Base-by-base conservation (phyloP, 331 rosid genomes). In the Cucumis variabilis region DNA sequence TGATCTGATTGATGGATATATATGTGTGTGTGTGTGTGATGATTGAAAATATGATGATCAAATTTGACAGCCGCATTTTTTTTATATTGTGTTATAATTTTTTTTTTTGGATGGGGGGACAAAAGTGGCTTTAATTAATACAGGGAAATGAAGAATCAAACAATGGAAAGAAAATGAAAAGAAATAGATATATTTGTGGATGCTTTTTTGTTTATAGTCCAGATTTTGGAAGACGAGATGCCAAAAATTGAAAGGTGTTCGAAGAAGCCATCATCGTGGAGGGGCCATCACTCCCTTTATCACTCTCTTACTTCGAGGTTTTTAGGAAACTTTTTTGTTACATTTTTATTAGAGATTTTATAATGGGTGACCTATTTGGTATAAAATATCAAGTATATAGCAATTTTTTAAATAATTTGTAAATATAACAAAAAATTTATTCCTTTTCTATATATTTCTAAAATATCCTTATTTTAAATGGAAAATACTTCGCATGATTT, bases 211-310 rank as follows among this genome's bases (percentile, higher is more conserved):
- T 53, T 25, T 27, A 70, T 70, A 11, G 44, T 20, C 20, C 44
- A 66, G 15, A 70, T 12, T 70, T 70, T 70, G 75, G 21, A 70
- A 70, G 75, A 70, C 23, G 33, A 72, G 37, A 72, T 72, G 78
- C 55, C 80, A 74, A 74, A 74, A 74, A 20, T 41, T 74, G 80
- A 10, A 20, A 74, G 55, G n/a, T 21, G 80, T 20, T 28, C 1
- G 73, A 27, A 70, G 80, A 74, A 44, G 80, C 9, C 55, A 74
- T 74, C 55, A 74, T 74, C 80, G 20, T 74, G 24, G 0, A 41
- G 55, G 75, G 55, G 9, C 80, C 55, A 19, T 72, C 50, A 17
- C 16, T 33, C 50, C 20, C 78, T 72, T 27, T 71, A 37, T 73
- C 53, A 33, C 19, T 73, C 27, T 73, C 80, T 73, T 9, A 37